Evolutionary conservation across 371 early-diverging fungal genomes (phyloP).

Genomic region (Funneliformis caledonium): DNA sequence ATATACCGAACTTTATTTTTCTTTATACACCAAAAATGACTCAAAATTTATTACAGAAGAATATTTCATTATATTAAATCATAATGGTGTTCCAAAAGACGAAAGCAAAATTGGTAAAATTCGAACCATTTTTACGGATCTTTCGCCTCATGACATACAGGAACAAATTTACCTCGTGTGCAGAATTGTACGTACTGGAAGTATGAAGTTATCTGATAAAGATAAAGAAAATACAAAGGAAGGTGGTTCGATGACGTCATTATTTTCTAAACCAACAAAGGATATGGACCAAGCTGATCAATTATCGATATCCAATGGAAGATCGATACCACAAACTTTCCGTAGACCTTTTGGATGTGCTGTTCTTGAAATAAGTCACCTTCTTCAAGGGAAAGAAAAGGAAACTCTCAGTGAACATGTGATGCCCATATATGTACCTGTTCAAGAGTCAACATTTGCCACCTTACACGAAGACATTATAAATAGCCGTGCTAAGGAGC

Average conservation of each 20-base stretch:
- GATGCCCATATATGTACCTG: constrained; percentile 64
- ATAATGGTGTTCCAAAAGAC: constrained; percentile 65
- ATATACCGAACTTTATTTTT: constrained; percentile 67
- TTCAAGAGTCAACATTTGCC: constrained; percentile 59
- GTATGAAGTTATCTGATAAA: constrained; percentile 62
- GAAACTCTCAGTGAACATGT: constrained; percentile 49
- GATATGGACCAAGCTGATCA: constrained; percentile 39
- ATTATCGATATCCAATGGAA: constrained; percentile 32
- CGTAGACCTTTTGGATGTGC: constrained; percentile 74
- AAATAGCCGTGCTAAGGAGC: constrained; percentile 55
- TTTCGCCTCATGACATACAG: constrained; percentile 57
- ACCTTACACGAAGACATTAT: constrained; percentile 67
- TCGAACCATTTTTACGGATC: constrained; percentile 62
- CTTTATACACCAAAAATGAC: constrained; percentile 61
- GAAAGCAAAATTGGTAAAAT: constrained; percentile 57
- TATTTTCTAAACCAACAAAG: constrained; percentile 27
- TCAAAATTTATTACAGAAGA: constrained; percentile 66
- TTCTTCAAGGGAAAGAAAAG: constrained; percentile 47
- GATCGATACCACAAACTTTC: constrained; percentile 39
- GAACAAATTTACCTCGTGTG: constrained; percentile 67
- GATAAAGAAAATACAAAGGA: constrained; percentile 50
- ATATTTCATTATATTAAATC: constrained; percentile 59
- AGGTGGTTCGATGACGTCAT: constrained; percentile 16
- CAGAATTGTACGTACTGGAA: constrained; percentile 65
- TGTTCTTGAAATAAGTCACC: constrained; percentile 56